A percentile compares a stretch with the other conserved stretches of the same genome.
phyloP scores from a whole-genome alignment of 495 filamentous ascomycete species.

The Platismatia glauca region DNA sequence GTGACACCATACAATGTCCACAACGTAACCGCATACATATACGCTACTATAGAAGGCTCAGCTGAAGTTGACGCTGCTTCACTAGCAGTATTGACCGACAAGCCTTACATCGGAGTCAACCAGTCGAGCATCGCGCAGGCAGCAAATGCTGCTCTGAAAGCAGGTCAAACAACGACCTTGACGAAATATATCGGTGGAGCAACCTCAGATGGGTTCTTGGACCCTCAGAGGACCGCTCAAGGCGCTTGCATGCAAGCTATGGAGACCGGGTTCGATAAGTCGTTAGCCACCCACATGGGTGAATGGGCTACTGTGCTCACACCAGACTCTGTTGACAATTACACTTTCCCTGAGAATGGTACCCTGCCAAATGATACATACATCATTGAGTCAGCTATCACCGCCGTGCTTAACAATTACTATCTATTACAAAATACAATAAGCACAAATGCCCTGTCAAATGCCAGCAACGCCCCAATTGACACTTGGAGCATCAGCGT shows the following conservation, averaged over 20 bases:
- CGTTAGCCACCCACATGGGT: conserved; percentile 39
- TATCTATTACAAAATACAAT: conserved; percentile 63
- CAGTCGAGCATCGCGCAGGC: conserved; percentile 53
- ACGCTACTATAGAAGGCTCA: conserved; percentile 40
- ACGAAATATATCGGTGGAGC: conserved; percentile 54
- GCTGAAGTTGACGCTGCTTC: conserved; percentile 39
- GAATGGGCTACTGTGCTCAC: conserved; percentile 51
- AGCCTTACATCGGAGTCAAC: conserved; percentile 43
- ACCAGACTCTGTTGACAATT: conserved; percentile 53
- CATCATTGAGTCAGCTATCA: conserved; percentile 53
- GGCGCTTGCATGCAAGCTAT: conserved; percentile 37
- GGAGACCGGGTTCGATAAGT: conserved; percentile 38
- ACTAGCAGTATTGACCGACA: conserved; percentile 33
- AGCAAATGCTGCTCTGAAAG: conserved; percentile 40
- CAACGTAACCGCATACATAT: conserved; percentile 53
- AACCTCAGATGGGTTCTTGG: conserved; percentile 50
- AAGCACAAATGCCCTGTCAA: conserved; percentile 41
- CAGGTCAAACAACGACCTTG: conserved; percentile 41
- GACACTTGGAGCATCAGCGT: conserved; percentile 52
- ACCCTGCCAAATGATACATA: conserved; percentile 50
- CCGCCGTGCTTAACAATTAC: conserved; percentile 56
- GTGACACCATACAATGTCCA: conserved; percentile 46
- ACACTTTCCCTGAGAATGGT: conserved; percentile 47
- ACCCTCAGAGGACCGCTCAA: conserved; percentile 44
- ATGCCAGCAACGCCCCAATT: conserved; percentile 35